Evolutionary conservation across 345 rosid genomes (phyloP), one percentile per base, ranked within the genome.

Genomic region (Salix viminalis): DNA sequence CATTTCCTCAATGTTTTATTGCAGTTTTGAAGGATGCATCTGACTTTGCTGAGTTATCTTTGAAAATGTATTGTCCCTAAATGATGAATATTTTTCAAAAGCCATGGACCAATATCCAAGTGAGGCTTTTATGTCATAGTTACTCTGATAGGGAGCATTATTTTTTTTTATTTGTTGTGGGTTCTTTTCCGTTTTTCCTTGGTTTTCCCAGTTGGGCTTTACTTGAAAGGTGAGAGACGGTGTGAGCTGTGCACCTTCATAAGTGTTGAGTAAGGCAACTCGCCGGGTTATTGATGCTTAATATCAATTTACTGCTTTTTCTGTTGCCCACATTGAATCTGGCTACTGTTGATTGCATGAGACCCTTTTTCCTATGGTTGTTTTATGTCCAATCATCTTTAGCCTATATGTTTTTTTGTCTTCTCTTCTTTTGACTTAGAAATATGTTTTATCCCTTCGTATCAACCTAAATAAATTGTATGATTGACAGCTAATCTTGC

Each of bases 51-150:
- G 23, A 24, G 13, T 5, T 62, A 2, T 54, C 5, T 73, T 15
- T 61, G 21, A 12, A 5, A 61, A 10, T 67, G 18, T 67, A 2
- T 2, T 42, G 14, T 36, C 83, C 85, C 83, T 67, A 70, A 36
- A 76, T 66, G 85, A 80, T 76, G 85, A 83, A 73, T 65, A 68
- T 16, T 62, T 72, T 70, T 56, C 5, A 66, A 76, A 76, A 74
- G 86, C 84, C 77, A 83, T 81, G 88, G 87, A 79, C 67, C 34
- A 78, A 18, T 60, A 44, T 80, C 80, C 86, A 86, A 34, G 67
- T 82, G 85, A 73, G 67, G 88, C 86, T 84, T 76, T 73, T 32
- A 73, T 79, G 83, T 88, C 87, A 88, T 84, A 83, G 87, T 84
- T 83, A 84, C 86, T 75, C 84, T 86, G 84, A 83, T 81, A 67